phyloP scores from a whole-genome alignment of 768 basidiomycete genomes.

The Roridomyces roridus region DNA sequence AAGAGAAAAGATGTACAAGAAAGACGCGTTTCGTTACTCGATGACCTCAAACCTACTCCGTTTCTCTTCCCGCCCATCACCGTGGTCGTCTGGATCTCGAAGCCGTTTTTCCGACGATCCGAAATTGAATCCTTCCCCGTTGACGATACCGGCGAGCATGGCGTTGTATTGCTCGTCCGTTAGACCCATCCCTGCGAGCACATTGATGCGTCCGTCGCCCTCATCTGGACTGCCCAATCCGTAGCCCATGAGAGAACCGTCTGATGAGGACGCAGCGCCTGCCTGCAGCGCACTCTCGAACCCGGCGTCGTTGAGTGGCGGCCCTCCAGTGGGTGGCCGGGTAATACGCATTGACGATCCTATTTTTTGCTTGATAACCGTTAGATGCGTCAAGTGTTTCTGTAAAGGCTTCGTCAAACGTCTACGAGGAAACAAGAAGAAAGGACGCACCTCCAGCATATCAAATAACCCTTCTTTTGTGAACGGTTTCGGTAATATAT shows the following conservation, averaged over 20 bases:
- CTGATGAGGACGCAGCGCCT: conserved; percentile 32
- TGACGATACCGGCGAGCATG: conserved; percentile 77
- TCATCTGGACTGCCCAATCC: conserved; percentile 39
- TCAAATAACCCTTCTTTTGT: conserved; percentile 90
- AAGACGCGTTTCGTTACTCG: conserved; percentile 40
- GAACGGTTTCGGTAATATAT: conserved; percentile 96
- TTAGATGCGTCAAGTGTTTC: conserved; percentile 90
- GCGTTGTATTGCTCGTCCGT: conserved; percentile 87
- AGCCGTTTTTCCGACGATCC: conserved; percentile 37
- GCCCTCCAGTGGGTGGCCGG: conserved; percentile 66
- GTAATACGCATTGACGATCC: conserved; percentile 36
- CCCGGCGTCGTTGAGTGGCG: conserved; percentile 58
- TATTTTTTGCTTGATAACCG: conserved; percentile 79
- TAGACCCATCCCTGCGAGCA: conserved; percentile 86
- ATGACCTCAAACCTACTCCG: conserved; percentile 66
- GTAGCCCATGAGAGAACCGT: conserved; percentile 8
- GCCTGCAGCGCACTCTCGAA: conserved; percentile 63
- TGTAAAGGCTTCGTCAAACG: conserved; percentile 29
- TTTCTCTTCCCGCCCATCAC: conserved; percentile 54
- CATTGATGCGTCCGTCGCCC: conserved; percentile 72
- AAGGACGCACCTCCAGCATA: conserved; percentile 82
- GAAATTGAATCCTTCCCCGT: conserved; percentile 59
- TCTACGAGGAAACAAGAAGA: background rate
- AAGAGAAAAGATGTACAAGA: background rate
- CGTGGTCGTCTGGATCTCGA: conserved; percentile 36